A percentile compares a stretch with the other conserved stretches of the same genome.
phyloP scores from a whole-genome alignment of 2,329 filamentous ascomycete species.

The Fusarium longipes region DNA sequence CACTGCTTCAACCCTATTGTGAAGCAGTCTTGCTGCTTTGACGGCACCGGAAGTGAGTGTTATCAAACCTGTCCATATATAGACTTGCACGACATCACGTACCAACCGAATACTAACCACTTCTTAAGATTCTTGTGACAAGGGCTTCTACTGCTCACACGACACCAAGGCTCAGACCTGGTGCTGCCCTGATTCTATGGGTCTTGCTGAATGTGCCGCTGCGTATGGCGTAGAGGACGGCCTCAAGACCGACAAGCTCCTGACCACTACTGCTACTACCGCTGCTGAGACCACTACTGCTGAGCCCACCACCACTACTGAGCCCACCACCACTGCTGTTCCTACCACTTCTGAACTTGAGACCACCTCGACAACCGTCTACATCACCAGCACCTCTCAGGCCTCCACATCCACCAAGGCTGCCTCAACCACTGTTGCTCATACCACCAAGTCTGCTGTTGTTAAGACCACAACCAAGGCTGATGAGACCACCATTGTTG shows the following conservation, averaged over 20 bases:
- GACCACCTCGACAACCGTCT: slow-evolving; percentile 46
- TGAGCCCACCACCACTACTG: slow-evolving; percentile 10
- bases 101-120: slow-evolving; percentile 22
- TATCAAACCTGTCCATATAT: background rate
- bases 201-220: slow-evolving; percentile 65
- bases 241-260: slow-evolving; percentile 52
- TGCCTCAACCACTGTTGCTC: slow-evolving; percentile 46
- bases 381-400: slow-evolving; percentile 41
- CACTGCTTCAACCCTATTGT: slow-evolving; percentile 68
- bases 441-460: slow-evolving; percentile 37
- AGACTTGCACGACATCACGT: background rate
- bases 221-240: slow-evolving; percentile 62
- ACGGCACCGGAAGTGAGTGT: slow-evolving; percentile 66
- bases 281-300: slow-evolving; percentile 26
- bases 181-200: slow-evolving; percentile 70
- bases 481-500: slow-evolving; percentile 45
- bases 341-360: slow-evolving; percentile 43
- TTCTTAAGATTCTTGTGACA: slow-evolving; percentile 66
- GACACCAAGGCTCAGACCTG: slow-evolving; percentile 63
- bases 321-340: slow-evolving; percentile 42
- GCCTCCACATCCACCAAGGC: slow-evolving; percentile 21
- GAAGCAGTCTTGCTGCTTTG: slow-evolving; percentile 68
- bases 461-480: slow-evolving; percentile 41
- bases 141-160: slow-evolving; percentile 71
- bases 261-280: slow-evolving; percentile 43